Evolutionary conservation across 169 alveolate species (phyloP), one percentile per base, ranked within the genome.

Genomic region (Cryptosporidium sp.): DNA sequence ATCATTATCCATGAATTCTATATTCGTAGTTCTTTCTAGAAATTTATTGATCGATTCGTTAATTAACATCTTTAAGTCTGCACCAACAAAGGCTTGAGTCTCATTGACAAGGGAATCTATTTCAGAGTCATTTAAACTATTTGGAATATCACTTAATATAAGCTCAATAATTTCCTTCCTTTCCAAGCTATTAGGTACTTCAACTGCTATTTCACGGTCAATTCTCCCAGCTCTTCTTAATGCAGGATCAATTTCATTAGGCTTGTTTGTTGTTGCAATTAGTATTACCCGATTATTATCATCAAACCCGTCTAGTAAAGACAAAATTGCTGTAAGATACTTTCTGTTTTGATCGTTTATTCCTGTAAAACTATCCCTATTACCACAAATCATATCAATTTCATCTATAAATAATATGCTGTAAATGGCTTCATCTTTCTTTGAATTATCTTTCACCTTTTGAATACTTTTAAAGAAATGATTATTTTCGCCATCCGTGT

Each of bases 221-320:
- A 99, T 95, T 70, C 99, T 93, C 10, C 99, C 99, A 16, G 99
- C 97, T 86, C 99, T 92, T 84, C 99, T 97, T 26, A 98, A 80
- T 23, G 98, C 97, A 23, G 96, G 94, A 86, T 97, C 99, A 58
- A 99, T 75, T 59, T 96, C 93, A 33, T 96, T 95, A 18, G 95
- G 93, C 61, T 94, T 94, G 84, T 96, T 97, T 18, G 99, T 97
- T 41, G 99, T 94, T 35, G 99, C 99, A 50, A 98, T 93, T 21
- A 98, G 91, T 23, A 97, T 91, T 4, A 94, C 95, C 39, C 95
- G 94, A 37, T 93, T 85, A 51, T 85, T 71, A 0, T 91, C 59
- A 48, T 74, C 45, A 70, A 95, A 84, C 21, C 96, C 97, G 70
- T 97, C 98, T 91, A 96, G 86, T 71, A 95, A 96, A 6, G 97